Conservation (phyloP, 139 green algal genomes). For the Pseudopediastrum boryanum region DNA sequence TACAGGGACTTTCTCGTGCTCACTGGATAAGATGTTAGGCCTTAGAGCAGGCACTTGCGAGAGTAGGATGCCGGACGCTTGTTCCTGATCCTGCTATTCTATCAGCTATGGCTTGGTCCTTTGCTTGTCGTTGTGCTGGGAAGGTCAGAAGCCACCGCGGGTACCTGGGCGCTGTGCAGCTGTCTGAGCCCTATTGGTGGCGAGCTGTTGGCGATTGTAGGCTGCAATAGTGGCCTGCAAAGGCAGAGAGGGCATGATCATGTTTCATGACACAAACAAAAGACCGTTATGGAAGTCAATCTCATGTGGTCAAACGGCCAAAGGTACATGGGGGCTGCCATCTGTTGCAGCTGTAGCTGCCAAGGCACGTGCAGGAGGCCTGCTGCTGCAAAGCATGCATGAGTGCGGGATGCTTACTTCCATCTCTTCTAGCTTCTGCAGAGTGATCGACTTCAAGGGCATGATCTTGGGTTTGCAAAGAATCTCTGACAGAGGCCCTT, state of each 20-base stretch:
- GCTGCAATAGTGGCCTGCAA: conserved; percentile 26
- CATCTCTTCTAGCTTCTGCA: conserved; percentile 79
- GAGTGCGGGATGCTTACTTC: conserved; percentile 38
- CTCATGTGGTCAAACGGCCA: too few relatives aligned
- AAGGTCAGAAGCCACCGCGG: too few relatives aligned
- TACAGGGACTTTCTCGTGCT: too few relatives aligned
- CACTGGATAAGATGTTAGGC: too few relatives aligned
- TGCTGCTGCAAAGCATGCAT: background rate
- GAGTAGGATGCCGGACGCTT: too few relatives aligned
- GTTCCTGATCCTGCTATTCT: too few relatives aligned
- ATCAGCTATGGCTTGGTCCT: too few relatives aligned
- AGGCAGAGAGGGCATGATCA: background rate
- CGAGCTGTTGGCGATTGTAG: conserved; percentile 24
- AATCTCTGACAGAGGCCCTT: conserved; percentile 72
- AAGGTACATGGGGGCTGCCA: too few relatives aligned
- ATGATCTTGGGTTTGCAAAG: conserved; percentile 83
- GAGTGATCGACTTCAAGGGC: conserved; percentile 80
- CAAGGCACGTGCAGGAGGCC: background rate
- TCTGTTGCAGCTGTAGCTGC: background rate
- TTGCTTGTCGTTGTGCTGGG: too few relatives aligned
- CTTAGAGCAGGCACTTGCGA: too few relatives aligned
- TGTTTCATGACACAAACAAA: too few relatives aligned
- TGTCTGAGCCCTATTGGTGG: conserved; percentile 20
- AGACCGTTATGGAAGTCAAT: too few relatives aligned
- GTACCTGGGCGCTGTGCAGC: background rate